A percentile compares a stretch with the other conserved stretches of the same genome.
These are phyloP conservation scores for Talaromyces sp. DNA, from an alignment of 2,329 filamentous ascomycete genomes.

Conservation along the genomic window DNA sequence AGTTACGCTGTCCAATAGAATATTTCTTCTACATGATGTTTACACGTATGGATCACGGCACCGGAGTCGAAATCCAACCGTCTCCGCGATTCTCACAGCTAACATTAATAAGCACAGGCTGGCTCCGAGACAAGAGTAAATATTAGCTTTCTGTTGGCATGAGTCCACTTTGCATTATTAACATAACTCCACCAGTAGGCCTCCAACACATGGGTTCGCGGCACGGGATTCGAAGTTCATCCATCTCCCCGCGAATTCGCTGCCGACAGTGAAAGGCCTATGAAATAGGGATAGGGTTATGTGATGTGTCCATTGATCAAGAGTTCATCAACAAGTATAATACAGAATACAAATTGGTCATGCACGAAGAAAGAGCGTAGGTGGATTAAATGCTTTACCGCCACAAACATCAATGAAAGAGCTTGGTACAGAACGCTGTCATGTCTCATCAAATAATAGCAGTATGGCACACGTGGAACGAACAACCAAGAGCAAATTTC, in stretches of 20 bases:
- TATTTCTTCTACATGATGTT: not conserved
- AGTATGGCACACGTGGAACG: not conserved
- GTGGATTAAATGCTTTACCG: not conserved
- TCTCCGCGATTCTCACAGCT: not conserved
- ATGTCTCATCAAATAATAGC: constrained; percentile 12
- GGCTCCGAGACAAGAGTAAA: too few species aligned
- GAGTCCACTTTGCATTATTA: not conserved
- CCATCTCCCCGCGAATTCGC: not conserved
- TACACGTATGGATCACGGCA: constrained; percentile 17
- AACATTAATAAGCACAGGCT: not conserved
- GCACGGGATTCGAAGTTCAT: not conserved
- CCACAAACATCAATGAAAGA: not conserved
- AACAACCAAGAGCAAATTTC: not conserved
- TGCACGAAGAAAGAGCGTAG: not conserved
- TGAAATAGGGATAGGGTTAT: not conserved
- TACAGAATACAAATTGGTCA: not conserved
- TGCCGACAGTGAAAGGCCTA: not conserved
- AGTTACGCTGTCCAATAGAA: not conserved
- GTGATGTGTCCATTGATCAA: not conserved
- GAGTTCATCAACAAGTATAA: not conserved
- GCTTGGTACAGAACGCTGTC: constrained; percentile 6
- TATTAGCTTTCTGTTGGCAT: too few species aligned
- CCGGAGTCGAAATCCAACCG: not conserved
- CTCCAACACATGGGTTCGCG: not conserved
- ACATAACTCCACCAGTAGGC: not conserved